Conservation (phyloP, 2,329 filamentous ascomycete species). For the Curvularia verruculosa region DNA sequence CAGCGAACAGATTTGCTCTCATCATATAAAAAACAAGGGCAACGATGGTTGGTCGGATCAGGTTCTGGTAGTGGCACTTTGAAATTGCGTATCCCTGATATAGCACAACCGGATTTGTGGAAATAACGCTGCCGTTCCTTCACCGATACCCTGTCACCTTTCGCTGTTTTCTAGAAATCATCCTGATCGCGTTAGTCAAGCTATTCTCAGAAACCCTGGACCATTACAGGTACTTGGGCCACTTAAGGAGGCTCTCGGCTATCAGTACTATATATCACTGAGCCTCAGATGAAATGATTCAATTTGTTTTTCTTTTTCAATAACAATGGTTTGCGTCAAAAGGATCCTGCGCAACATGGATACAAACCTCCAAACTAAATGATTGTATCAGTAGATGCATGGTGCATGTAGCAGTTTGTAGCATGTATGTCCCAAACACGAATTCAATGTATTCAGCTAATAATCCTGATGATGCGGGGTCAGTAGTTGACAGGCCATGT, state of each 20-base stretch:
- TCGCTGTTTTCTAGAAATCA: background rate
- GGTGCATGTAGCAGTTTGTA: background rate
- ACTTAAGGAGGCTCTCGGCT: too few species aligned
- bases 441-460: background rate
- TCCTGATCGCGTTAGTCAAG: background rate
- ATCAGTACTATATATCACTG: background rate
- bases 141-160: background rate
- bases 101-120: background rate
- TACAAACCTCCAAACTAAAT: background rate
- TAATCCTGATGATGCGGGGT: conserved; percentile 16
- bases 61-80: background rate
- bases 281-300: background rate
- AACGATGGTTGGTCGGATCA: too few species aligned
- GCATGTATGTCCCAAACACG: background rate
- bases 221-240: background rate
- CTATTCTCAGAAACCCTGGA: background rate
- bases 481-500: background rate
- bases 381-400: background rate
- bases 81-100: background rate
- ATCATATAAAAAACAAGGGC: background rate
- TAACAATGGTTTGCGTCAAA: background rate
- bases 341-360: background rate
- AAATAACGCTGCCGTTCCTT: too few species aligned
- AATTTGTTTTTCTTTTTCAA: background rate
- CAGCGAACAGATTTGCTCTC: background rate